A percentile compares a stretch with the other conserved stretches of the same genome.
Evolutionary conservation across 352 stramenopile species (phyloP).

Genomic region (Globisporangium spiculum): DNA sequence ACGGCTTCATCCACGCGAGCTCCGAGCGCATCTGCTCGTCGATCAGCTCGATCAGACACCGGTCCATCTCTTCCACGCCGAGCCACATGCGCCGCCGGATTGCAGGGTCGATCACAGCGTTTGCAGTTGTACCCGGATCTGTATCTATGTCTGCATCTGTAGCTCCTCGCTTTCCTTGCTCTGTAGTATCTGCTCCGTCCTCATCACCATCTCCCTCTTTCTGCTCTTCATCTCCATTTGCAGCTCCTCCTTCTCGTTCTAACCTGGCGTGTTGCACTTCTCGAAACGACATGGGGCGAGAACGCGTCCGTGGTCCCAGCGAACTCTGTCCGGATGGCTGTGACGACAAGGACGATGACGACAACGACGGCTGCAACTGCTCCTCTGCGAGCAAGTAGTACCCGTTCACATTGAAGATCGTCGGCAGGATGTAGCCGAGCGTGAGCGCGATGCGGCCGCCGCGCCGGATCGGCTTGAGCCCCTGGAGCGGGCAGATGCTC

Average conservation of each 20-base stretch:
- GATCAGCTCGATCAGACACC: conserved; percentile 58
- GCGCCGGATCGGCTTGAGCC: conserved; percentile 44
- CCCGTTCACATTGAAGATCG: conserved; percentile 60
- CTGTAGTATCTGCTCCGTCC: not conserved
- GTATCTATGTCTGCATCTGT: not conserved
- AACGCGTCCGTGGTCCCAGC: not conserved
- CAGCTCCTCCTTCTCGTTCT: not conserved
- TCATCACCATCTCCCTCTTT: not conserved
- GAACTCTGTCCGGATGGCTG: not conserved
- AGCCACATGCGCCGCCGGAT: conserved; percentile 52
- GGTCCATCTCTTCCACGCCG: conserved; percentile 75
- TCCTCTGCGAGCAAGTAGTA: conserved; percentile 56
- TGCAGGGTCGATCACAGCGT: not conserved
- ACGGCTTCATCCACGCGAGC: conserved; percentile 31
- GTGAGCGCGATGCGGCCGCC: conserved; percentile 54
- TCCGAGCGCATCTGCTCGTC: conserved; percentile 41
- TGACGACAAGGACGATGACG: not conserved
- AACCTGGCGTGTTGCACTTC: not conserved
- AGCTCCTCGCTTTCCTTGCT: not conserved
- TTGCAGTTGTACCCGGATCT: not conserved
- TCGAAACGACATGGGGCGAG: conserved; percentile 1
- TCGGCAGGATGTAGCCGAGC: conserved; percentile 75
- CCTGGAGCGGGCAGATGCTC: conserved; percentile 51
- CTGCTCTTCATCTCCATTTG: conserved; percentile 10
- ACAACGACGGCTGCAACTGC: not conserved